phyloP scores from a whole-genome alignment of 768 basidiomycete genomes.

The Rhodotorula graminis region DNA sequence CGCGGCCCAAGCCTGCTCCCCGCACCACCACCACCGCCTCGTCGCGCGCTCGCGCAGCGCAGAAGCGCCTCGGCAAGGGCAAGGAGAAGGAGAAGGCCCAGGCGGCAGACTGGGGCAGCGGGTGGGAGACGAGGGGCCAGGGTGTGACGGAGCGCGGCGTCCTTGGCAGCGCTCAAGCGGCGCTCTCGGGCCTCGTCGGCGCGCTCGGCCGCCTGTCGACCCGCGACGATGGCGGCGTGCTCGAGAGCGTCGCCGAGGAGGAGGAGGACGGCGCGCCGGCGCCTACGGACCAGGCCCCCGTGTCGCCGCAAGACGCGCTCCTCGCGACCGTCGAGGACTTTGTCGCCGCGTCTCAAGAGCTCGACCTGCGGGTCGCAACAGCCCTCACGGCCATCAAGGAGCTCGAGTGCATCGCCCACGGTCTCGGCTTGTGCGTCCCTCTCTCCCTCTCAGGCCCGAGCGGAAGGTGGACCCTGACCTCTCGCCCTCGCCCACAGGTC shows the following conservation, averaged over 20 bases:
- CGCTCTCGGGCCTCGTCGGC: not conserved
- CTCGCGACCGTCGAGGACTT: slow-evolving; percentile 11
- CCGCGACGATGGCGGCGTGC: not conserved
- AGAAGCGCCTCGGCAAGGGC: too few species aligned
- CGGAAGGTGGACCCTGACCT: not conserved
- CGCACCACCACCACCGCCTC: not conserved
- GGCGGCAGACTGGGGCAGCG: slow-evolving; percentile 2
- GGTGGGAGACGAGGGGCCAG: slow-evolving; percentile 14
- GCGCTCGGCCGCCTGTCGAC: not conserved
- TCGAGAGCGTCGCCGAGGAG: not conserved
- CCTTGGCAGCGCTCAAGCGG: not conserved
- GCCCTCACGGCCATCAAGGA: slow-evolving; percentile 7
- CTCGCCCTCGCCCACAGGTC: not conserved
- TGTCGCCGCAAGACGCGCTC: not conserved
- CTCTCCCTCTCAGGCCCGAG: too few species aligned
- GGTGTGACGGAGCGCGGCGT: slow-evolving; percentile 3
- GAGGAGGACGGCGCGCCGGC: too few species aligned
- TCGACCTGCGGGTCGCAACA: slow-evolving; percentile 14
- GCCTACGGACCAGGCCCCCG: not conserved
- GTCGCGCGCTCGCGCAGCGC: not conserved
- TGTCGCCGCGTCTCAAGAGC: slow-evolving; percentile 12
- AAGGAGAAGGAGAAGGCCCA: not conserved
- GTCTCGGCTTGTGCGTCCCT: slow-evolving; percentile 5
- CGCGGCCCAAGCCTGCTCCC: not conserved
- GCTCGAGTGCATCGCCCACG: slow-evolving; percentile 21